Percentiles rank a stretch among this genome's conserved stretches.
phyloP scores from a whole-genome alignment of 139 green algal species.

The Eudorina sp. region DNA sequence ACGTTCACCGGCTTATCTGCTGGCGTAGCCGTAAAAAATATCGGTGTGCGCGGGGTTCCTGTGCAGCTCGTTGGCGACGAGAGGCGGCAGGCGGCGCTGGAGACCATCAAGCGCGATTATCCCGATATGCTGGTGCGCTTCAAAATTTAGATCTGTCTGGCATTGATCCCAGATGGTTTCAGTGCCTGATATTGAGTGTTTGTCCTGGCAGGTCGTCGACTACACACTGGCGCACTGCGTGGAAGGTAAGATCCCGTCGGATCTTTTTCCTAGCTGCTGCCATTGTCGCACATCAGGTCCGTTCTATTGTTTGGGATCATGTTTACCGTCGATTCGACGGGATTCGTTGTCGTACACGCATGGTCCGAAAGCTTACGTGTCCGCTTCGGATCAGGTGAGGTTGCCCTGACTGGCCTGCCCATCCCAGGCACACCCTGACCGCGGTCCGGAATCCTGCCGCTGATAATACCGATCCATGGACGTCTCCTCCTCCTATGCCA shows the following conservation, averaged over 20 bases:
- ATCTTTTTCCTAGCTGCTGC: no score
- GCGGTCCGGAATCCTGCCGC: no score
- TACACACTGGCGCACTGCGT: slow-evolving; percentile 31
- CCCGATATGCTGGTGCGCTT: slow-evolving; percentile 22
- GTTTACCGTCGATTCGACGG: no score
- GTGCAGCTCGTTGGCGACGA: slow-evolving; percentile 57
- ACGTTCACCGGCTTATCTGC: slow-evolving; percentile 50
- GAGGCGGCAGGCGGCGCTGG: slow-evolving; percentile 49
- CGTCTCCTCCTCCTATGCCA: background rate
- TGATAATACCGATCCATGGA: no score
- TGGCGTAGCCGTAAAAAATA: slow-evolving; percentile 57
- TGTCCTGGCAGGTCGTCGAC: slow-evolving; percentile 23
- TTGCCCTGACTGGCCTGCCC: no score
- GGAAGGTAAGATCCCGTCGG: background rate
- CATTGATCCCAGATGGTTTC: background rate
- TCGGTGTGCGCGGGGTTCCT: slow-evolving; percentile 54
- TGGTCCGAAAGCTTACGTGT: no score
- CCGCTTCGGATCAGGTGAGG: no score
- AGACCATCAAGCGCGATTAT: slow-evolving; percentile 14
- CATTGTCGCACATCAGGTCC: no score
- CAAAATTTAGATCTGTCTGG: no score
- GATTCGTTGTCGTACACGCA: no score
- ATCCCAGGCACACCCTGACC: background rate
- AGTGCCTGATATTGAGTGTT: no score
- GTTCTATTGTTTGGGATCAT: no score